A percentile compares a stretch with the other conserved stretches of the same genome.
phyloP scores from a whole-genome alignment of 495 filamentous ascomycete genomes.

The Podospora anserina region DNA sequence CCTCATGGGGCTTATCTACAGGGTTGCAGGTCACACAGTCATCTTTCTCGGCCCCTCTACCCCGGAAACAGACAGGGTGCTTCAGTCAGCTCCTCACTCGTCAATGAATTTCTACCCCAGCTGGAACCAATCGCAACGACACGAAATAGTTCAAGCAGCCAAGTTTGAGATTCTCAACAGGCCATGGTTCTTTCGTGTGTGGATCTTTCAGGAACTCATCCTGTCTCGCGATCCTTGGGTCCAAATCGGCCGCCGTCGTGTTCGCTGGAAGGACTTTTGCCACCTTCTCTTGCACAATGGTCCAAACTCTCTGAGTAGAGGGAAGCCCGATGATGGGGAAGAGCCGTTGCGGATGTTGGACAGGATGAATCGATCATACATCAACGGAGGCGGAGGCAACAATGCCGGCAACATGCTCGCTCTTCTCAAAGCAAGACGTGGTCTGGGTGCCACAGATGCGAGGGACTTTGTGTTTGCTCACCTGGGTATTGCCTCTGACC shows the following conservation, averaged over 20 bases:
- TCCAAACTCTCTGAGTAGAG: neutral
- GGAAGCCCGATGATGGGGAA: neutral
- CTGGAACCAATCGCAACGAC: neutral
- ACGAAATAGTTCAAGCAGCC: neutral
- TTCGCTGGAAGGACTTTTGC: neutral
- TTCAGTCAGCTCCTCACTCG: neutral
- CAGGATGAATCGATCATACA: neutral
- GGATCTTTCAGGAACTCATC: conserved; percentile 4
- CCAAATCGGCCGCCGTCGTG: neutral
- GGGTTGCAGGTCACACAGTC: neutral
- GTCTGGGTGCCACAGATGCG: neutral
- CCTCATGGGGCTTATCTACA: conserved; percentile 8
- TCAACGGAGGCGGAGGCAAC: neutral
- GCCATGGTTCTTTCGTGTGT: conserved; percentile 3
- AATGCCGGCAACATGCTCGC: neutral
- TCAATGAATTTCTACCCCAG: neutral
- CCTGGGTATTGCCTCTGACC: conserved; percentile 1
- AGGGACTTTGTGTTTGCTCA: conserved; percentile 6
- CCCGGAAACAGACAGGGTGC: neutral
- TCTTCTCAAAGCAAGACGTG: neutral
- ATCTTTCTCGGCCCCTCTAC: conserved; percentile 1
- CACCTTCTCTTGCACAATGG: neutral
- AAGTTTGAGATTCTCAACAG: neutral
- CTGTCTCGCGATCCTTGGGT: conserved; percentile 6
- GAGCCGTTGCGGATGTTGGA: neutral